phyloP scores from a whole-genome alignment of 371 early-diverging fungal genomes.

The Actinomortierella ambigua region DNA sequence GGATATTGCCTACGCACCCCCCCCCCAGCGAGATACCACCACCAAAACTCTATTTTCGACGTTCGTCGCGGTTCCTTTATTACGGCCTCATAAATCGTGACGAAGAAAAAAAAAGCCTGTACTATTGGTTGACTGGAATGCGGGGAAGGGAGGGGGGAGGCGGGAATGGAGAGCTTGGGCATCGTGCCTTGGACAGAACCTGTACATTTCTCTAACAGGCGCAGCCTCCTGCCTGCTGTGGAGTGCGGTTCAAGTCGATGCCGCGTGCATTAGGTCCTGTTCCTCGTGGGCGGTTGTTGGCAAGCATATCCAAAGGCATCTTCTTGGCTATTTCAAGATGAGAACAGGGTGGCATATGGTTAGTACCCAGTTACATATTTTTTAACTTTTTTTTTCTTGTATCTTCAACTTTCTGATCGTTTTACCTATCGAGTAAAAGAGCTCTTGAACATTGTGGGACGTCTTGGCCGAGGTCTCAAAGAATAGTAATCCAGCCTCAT shows the following conservation, averaged over 20 bases:
- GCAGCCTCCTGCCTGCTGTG: constrained; percentile 41
- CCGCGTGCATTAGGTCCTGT: constrained; percentile 38
- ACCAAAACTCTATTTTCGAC: too few relatives aligned
- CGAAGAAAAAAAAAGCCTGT: background rate
- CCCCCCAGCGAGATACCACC: too few relatives aligned
- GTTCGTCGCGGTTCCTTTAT: too few relatives aligned
- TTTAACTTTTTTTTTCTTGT: constrained; percentile 2
- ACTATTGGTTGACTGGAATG: background rate
- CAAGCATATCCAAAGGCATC: constrained; percentile 66
- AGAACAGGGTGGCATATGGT: constrained; percentile 1
- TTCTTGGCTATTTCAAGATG: constrained; percentile 58
- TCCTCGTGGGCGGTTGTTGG: constrained; percentile 44
- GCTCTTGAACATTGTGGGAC: constrained; percentile 83
- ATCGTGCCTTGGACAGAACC: background rate
- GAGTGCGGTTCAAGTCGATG: constrained; percentile 44
- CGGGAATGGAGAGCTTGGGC: background rate
- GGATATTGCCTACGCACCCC: too few relatives aligned
- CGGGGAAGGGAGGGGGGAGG: background rate
- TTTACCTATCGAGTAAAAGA: constrained; percentile 88
- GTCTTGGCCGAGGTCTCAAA: constrained; percentile 95
- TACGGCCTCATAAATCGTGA: too few relatives aligned
- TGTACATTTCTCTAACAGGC: constrained; percentile 29
- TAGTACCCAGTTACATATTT: background rate
- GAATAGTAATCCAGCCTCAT: constrained; percentile 85
- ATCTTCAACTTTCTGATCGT: background rate